phyloP scores from a whole-genome alignment of 192 early-diverging fungal species.

The Dimargaris xerosporica region DNA sequence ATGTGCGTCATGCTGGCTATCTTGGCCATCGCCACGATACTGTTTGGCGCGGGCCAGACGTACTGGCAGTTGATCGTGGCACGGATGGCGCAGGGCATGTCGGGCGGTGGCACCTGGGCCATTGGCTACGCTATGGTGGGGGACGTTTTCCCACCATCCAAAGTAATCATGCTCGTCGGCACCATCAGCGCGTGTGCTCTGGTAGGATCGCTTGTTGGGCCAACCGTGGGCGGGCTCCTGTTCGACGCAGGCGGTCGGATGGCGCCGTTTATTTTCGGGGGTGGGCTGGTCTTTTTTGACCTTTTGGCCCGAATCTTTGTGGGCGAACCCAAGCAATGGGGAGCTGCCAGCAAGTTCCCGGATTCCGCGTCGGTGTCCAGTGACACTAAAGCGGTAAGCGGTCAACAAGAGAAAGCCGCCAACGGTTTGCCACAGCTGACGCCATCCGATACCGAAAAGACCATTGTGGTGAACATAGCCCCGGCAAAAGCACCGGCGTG shows the following conservation, averaged over 20 bases:
- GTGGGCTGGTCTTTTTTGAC: slow-evolving; percentile 37
- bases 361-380: too few relatives aligned
- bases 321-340: slow-evolving; percentile 35
- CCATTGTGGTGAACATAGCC: neutral
- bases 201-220: slow-evolving; percentile 50
- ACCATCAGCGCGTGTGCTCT: slow-evolving; percentile 47
- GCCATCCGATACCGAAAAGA: neutral
- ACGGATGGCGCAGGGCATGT: slow-evolving; percentile 51
- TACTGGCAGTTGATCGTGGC: slow-evolving; percentile 52
- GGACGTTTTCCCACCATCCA: slow-evolving; percentile 44
- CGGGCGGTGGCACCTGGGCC: slow-evolving; percentile 61
- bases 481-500: neutral
- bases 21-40: slow-evolving; percentile 39
- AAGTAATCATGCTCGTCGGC: slow-evolving; percentile 50
- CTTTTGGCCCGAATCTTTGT: slow-evolving; percentile 44
- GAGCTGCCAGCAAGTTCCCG: too few relatives aligned
- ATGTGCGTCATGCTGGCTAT: slow-evolving; percentile 58
- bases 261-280: slow-evolving; percentile 58
- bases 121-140: slow-evolving; percentile 55
- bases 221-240: slow-evolving; percentile 46
- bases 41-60: slow-evolving; percentile 45
- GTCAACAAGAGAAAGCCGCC: slow-evolving; percentile 6
- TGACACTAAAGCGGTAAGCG: slow-evolving; percentile 34
- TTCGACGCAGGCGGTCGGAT: slow-evolving; percentile 46
- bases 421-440: neutral